These are phyloP conservation scores for Astraeus odoratus DNA, from an alignment of 768 basidiomycete genomes.

Conservation along the genomic window DNA sequence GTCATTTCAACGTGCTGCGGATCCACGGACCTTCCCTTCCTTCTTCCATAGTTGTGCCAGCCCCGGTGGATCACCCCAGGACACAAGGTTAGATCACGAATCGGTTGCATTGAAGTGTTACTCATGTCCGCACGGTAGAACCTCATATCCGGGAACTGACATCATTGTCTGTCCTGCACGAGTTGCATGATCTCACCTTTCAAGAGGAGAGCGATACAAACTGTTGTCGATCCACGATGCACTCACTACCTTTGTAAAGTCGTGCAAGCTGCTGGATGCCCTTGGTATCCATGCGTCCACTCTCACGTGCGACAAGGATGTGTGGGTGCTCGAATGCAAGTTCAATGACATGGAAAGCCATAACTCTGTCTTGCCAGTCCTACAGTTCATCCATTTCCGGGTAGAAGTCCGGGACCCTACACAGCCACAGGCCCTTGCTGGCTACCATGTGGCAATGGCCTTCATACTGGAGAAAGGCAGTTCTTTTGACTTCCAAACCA, in stretches of 20 bases:
- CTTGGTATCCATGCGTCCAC: constrained; percentile 67
- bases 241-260: constrained; percentile 64
- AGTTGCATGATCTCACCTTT: no score
- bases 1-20: no score
- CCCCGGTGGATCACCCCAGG: constrained; percentile 58
- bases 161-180: no score
- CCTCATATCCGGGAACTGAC: no score
- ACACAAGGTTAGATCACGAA: constrained; percentile 80
- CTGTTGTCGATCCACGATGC: constrained; percentile 55
- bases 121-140: no score
- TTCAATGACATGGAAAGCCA: constrained; percentile 60
- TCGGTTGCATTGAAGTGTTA: constrained; percentile 66
- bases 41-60: constrained; percentile 43
- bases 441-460: constrained; percentile 51
- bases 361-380: constrained; percentile 41
- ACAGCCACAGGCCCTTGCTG: constrained; percentile 35
- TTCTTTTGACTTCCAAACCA: constrained; percentile 68
- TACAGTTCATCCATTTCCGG: constrained; percentile 75
- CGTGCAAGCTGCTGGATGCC: constrained; percentile 61
- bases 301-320: constrained; percentile 55
- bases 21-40: constrained; percentile 55
- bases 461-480: constrained; percentile 86
- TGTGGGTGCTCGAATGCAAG: constrained; percentile 71
- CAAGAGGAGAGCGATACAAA: constrained; percentile 52
- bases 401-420: constrained; percentile 59